These are phyloP conservation scores for Penicillium cataractarum DNA, from an alignment of 495 filamentous ascomycete genomes.

Conservation along the genomic window DNA sequence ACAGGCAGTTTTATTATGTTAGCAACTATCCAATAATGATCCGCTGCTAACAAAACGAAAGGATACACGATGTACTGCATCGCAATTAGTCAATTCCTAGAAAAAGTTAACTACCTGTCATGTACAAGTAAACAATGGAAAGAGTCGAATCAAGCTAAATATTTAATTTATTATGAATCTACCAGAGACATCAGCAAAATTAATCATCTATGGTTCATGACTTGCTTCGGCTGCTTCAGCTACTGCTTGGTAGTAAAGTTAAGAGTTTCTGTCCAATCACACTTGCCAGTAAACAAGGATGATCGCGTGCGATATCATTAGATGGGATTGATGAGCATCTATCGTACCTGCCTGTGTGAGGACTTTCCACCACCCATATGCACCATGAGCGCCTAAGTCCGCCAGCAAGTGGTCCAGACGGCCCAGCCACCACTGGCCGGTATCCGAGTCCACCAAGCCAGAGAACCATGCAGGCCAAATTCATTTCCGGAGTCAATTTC, in stretches of 20 bases:
- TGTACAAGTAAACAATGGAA: no score
- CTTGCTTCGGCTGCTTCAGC: background rate
- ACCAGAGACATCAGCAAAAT: no score
- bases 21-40: background rate
- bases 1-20: background rate
- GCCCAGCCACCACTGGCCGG: constrained; percentile 16
- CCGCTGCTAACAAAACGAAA: no score
- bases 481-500: background rate
- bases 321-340: background rate
- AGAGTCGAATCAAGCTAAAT: no score
- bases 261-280: background rate
- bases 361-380: constrained; percentile 41
- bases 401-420: constrained; percentile 37
- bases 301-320: background rate
- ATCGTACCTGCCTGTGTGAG: constrained; percentile 40
- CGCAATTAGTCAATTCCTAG: no score
- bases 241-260: background rate
- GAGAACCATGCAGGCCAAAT: background rate
- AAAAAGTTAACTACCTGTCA: no score
- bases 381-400: constrained; percentile 28
- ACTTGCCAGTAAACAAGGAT: background rate
- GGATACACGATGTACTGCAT: no score
- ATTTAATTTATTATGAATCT: no score
- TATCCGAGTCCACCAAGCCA: background rate
- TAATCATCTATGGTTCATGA: background rate